Base-by-base conservation (phyloP, 2,329 filamentous ascomycete species). In the Raffaelea arxii region DNA sequence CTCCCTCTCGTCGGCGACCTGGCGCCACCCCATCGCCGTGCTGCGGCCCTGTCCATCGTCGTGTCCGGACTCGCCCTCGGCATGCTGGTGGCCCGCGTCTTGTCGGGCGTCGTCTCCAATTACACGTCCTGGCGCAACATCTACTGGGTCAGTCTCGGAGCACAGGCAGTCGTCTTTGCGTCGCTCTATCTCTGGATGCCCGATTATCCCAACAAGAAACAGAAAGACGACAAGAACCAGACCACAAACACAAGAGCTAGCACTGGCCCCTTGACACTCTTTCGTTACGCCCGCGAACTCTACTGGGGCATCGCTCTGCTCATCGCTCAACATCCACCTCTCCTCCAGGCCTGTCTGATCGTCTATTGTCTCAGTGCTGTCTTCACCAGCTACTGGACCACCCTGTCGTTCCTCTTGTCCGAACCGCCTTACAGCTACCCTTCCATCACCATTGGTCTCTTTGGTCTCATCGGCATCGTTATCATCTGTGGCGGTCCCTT, bases 1-100 rank as follows among this genome's bases (percentile, higher is more conserved):
- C 78, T 92, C 16, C 86, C 86, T 0, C 69, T 92, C 0, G 84
- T 90, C 0, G 84, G 85, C 2, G 85, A 91, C 56, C 78, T 91
- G 18, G 85, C 86, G 0, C 84, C 86, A 0, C 70, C 77, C 0
- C 66, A 80, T 37, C 75, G 81, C 24, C 78, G 84, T 12, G 84
- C 84, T 1, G 76, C 79, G 23, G 78, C 82, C 12, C 70, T 91
- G 5, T 82, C 83, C 6, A 78, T 91, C 48, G 82, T 90, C 7
- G 80, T 85, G 2, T 86, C 82, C 0, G 86, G 86, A 2, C 67
- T 91, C 2, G 75, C 87, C 38, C 74, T 90, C 2, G 86, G 86
- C 16, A 78, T 92, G 52, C 71, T 94, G 2, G 68, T 90, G 46
- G 87, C 86, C 0, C 79, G 87, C 2, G 69, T 91, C 0, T 72